These are phyloP conservation scores for Aspergillus sp. DNA, from an alignment of 2,329 filamentous ascomycete genomes.

Conservation along the genomic window DNA sequence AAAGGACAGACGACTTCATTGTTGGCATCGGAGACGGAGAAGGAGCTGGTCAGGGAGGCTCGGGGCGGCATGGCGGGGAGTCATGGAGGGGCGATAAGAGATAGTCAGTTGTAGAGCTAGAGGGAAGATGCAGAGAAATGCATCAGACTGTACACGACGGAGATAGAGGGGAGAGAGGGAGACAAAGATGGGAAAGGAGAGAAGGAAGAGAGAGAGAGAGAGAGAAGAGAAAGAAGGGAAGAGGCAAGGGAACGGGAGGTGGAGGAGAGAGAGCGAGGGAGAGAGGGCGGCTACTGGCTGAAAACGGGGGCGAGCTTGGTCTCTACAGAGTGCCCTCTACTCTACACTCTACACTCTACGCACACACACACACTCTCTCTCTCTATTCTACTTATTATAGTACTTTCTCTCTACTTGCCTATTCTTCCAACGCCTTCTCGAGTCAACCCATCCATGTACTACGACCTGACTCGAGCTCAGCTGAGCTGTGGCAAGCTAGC, in stretches of 20 bases:
- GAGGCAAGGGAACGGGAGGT: neutral
- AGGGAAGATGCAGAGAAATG: neutral
- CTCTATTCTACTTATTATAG: no score
- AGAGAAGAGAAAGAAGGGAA: neutral
- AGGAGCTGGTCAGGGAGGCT: conserved; percentile 77
- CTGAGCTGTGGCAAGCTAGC: no score
- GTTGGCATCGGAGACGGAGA: conserved; percentile 82
- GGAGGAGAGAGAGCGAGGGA: neutral
- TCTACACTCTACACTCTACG: no score
- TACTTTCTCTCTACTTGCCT: no score
- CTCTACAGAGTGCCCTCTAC: no score
- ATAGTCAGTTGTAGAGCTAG: neutral
- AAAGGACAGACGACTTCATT: conserved; percentile 96
- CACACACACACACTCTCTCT: no score
- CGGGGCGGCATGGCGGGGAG: conserved; percentile 67
- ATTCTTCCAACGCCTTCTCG: no score
- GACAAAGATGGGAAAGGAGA: neutral
- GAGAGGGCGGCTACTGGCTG: no score
- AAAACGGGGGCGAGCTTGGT: neutral
- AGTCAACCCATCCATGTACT: no score
- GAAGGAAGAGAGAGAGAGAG: neutral
- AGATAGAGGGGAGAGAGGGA: neutral
- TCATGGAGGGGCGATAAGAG: neutral
- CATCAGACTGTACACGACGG: no score
- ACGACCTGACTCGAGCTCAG: no score